phyloP scores from a whole-genome alignment of 176 grass and related monocot genomes.

The Avena insularis region DNA sequence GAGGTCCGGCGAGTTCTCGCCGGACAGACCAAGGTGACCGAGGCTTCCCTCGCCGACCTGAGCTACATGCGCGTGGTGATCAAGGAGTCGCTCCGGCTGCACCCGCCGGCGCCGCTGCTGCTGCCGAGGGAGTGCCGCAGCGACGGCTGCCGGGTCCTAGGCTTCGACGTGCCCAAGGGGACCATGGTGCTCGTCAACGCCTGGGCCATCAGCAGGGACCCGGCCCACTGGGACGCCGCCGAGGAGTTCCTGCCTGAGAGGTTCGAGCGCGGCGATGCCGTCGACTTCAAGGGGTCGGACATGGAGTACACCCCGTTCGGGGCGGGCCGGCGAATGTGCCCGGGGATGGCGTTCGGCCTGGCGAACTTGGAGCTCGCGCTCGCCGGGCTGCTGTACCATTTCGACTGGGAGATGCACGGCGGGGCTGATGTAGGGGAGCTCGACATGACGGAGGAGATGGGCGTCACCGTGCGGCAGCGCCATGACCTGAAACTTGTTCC shows the following conservation, averaged over 20 bases:
- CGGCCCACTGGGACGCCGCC: not conserved
- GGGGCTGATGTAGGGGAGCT: not conserved
- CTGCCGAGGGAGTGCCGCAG: conserved; percentile 33
- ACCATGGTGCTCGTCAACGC: conserved; percentile 43
- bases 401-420: conserved; percentile 21
- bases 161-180: conserved; percentile 41
- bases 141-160: not conserved
- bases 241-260: conserved; percentile 40
- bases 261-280: not conserved
- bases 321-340: conserved; percentile 47
- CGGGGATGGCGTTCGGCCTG: conserved; percentile 39
- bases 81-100: conserved; percentile 47
- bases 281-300: conserved; percentile 46
- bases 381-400: conserved; percentile 30
- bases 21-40: not conserved
- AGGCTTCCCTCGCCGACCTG: not conserved
- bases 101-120: conserved; percentile 34
- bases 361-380: conserved; percentile 32
- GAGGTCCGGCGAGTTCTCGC: conserved; percentile 11
- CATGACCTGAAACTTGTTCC: conserved; percentile 27
- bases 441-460: conserved; percentile 42
- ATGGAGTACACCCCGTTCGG: conserved; percentile 44
- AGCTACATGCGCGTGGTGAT: conserved; percentile 38
- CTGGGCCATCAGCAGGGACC: conserved; percentile 47
- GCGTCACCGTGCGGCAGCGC: not conserved